These are phyloP conservation scores for Phoenix dactylifera DNA, from an alignment of 176 grass and related monocot species.

Conservation along the genomic window DNA sequence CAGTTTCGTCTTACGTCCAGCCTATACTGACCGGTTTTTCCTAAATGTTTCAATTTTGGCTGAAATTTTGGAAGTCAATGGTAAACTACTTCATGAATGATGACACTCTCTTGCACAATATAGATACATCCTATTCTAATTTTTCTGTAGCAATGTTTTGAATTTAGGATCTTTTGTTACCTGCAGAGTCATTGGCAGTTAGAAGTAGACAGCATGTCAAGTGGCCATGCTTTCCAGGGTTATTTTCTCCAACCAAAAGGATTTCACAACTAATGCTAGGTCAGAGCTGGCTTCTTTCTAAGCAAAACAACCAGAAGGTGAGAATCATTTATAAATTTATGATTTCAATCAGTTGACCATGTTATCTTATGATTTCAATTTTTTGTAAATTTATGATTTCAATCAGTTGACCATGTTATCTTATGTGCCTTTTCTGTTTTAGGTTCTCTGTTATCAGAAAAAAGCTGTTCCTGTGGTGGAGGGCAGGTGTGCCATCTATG, in stretches of 20 bases:
- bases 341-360: too few species aligned
- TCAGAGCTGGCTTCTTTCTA: background rate
- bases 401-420: too few species aligned
- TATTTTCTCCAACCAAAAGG: conserved; percentile 2
- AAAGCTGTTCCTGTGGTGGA: conserved; percentile 35
- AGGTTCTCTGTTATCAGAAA: conserved; percentile 63
- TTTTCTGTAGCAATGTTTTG: too few species aligned
- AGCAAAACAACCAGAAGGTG: conserved; percentile 37
- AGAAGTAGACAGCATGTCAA: conserved; percentile 9
- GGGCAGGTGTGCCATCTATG: conserved; percentile 40
- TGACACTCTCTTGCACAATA: too few species aligned
- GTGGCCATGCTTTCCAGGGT: conserved; percentile 2
- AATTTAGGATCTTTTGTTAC: background rate
- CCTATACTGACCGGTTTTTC: too few species aligned
- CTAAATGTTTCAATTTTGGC: too few species aligned
- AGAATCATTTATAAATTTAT: background rate
- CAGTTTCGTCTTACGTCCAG: too few species aligned
- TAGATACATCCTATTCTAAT: too few species aligned
- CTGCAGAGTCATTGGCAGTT: conserved; percentile 28
- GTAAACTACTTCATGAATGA: too few species aligned
- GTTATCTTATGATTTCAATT: too few species aligned
- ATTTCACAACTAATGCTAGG: conserved; percentile 10
- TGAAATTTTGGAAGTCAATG: too few species aligned
- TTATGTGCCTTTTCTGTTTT: background rate
- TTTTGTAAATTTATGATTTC: background rate